Evolutionary conservation across 805 yeast species (phyloP), one percentile per base, ranked within the genome.

Genomic region (Candida orba): DNA sequence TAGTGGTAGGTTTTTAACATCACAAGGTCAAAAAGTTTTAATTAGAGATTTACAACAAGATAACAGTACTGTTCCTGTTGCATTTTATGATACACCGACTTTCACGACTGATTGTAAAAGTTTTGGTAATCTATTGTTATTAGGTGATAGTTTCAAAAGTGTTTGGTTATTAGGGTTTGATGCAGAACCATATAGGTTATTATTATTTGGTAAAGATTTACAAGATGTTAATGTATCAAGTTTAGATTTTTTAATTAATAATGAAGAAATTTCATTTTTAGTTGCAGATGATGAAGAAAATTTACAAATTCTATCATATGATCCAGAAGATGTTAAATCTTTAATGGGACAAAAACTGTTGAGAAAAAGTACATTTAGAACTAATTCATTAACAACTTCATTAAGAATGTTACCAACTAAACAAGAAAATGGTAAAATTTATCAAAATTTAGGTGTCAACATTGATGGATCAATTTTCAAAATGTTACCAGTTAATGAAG

Each of bases 111-210:
- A 86, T 51, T 74, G 87, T 14, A 90, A 90, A 63, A 73, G 89
- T 50, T 78, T 88, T 59, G 90, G 95, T 34, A 87, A 90, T 59
- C 65, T 91, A 54, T 59, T 91, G n/a, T 54, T 89, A 2, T 63
- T 89, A 15, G 95, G 95, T 17, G 99, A 93, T 62, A 68, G 86
- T 0, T 71, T 79, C 63, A 83, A 85, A 52, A 78, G 89, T 52
- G 70, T 87, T 4, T 79, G 89, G 69, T 69, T 93, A 44, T 79
- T 81, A 25, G 97, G 97, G 1, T 90, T 89, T 64, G 95, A 89
- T 60, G 91, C 95, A 3, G 96, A 91, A 55, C 99, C 99, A 1
- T 90, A 86, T 60, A 68, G 96, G 50, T 79, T 91, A 81, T 69
- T 88, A 15, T 62, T 75, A 45, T 62, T 93, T 41, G 90, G 95